These are phyloP conservation scores for Plicaturopsis crispa DNA, from an alignment of 768 basidiomycete species.

Conservation along the genomic window DNA sequence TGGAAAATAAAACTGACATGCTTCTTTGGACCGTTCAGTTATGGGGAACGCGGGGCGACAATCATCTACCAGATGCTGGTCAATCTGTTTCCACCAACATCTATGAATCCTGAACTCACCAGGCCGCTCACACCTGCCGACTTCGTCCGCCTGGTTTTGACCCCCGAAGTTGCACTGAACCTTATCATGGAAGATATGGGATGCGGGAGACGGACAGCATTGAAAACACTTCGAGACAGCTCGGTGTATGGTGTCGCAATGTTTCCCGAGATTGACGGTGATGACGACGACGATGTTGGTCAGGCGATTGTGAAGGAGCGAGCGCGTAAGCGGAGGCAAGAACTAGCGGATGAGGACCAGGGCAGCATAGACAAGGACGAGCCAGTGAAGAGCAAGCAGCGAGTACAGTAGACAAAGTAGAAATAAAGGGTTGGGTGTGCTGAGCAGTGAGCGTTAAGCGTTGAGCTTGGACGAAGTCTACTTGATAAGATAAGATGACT, in stretches of 20 bases:
- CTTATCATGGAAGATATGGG: constrained; percentile 87
- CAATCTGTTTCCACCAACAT: constrained; percentile 61
- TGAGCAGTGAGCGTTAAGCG: too few species aligned
- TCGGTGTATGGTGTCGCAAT: constrained; percentile 78
- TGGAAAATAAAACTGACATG: neutral
- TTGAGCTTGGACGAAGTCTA: too few species aligned
- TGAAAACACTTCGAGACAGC: constrained; percentile 64
- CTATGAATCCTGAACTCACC: constrained; percentile 45
- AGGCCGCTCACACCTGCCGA: constrained; percentile 65
- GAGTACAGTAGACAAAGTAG: neutral
- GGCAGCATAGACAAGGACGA: constrained; percentile 11
- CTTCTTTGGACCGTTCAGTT: constrained; percentile 41
- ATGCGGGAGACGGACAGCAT: too few species aligned
- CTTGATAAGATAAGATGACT: too few species aligned
- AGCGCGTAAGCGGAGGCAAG: constrained; percentile 29
- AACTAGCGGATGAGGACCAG: constrained; percentile 34
- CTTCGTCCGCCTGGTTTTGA: constrained; percentile 75
- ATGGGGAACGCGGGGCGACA: constrained; percentile 78
- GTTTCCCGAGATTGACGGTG: constrained; percentile 63
- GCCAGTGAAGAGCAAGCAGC: constrained; percentile 7
- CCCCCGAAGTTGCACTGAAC: constrained; percentile 77
- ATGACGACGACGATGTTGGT: constrained; percentile 24
- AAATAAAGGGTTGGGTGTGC: neutral
- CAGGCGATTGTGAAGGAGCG: constrained; percentile 38
- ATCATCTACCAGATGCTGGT: constrained; percentile 75